Evolutionary conservation across 139 green algal species (phyloP), one percentile per base, ranked within the genome.

Genomic region (Astrephomene gubernaculifera): DNA sequence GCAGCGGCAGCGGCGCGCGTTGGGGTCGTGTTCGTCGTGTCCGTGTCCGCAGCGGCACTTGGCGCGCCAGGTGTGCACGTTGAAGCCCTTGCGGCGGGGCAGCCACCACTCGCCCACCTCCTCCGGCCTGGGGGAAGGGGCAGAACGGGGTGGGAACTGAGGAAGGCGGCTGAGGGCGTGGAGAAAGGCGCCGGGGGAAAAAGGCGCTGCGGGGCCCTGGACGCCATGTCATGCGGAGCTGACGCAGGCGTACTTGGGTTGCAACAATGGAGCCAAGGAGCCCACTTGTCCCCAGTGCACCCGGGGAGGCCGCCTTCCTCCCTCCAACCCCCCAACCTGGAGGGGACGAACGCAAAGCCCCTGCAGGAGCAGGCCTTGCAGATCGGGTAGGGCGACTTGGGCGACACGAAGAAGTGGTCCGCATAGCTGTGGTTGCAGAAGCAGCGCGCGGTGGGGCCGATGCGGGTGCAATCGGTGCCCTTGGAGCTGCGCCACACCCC

Each of bases 91-190:
- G 14, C 90, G 86, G 5, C 90, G 82, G 27, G 87, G 85, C 52
- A 93, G 86, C 90, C 90, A 93, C 90, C 90, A 93, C 43, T 93
- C 90, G 31, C 90, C 90, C 38, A 93, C 86, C 79, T 93, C 90
- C 83, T 93, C 90, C 0, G 90, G 90, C 80, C 90, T 89, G 78
- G 54, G 1, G n/a, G 19, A 31, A 27, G 22, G n/a, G 14, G 65
- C 2, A 22, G 65, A 29, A 29, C 14, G 65, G 36, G 33, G 33
- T 35, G 3, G 36, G 10, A 9, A 36, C 35, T 5, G 65, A 36
- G 65, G 29, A 49, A 10, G 65, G 38, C n/a, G 68, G 4, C 8
- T 14, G 38, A 31, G 38, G 17, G 57, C 22, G 29, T 27, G 19
- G 49, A 57, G 49, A 17, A 57, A 57, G 49, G 17, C 49, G 14